Conservation (phyloP, 129 eudicot genomes). For the Lactuca saligna region DNA sequence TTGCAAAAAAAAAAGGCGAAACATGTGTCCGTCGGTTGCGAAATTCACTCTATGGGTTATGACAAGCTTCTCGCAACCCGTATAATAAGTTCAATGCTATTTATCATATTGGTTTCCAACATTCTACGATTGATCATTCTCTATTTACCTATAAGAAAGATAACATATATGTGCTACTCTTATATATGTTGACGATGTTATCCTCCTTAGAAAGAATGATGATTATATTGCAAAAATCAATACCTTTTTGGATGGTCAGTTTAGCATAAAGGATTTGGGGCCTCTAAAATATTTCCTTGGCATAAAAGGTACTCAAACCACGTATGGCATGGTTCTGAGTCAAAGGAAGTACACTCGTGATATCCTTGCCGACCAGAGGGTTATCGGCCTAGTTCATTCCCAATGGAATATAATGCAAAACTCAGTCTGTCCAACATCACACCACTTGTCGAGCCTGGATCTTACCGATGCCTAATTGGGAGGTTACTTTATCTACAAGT, state of each 20-base stretch:
- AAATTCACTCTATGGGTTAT: background rate
- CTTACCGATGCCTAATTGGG: background rate
- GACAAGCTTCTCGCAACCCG: constrained; percentile 4
- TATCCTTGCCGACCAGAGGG: background rate
- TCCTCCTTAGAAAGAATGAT: background rate
- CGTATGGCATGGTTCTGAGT: background rate
- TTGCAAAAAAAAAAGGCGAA: background rate
- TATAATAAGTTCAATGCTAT: background rate
- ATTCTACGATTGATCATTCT: constrained; percentile 1
- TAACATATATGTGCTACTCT: background rate
- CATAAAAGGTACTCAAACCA: background rate
- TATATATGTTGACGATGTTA: constrained; percentile 11
- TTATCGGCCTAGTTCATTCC: background rate
- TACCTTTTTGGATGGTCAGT: background rate
- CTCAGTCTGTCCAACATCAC: background rate
- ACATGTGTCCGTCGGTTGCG: background rate
- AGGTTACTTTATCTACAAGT: background rate
- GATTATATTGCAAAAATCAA: background rate
- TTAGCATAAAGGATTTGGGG: constrained; percentile 14
- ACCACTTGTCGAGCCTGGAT: background rate
- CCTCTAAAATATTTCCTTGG: background rate
- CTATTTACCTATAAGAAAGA: background rate
- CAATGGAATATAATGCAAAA: background rate
- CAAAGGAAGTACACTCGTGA: constrained; percentile 11
- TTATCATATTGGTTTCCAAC: background rate